phyloP scores from a whole-genome alignment of 2,329 filamentous ascomycete species.

The Talaromyces piceae region DNA sequence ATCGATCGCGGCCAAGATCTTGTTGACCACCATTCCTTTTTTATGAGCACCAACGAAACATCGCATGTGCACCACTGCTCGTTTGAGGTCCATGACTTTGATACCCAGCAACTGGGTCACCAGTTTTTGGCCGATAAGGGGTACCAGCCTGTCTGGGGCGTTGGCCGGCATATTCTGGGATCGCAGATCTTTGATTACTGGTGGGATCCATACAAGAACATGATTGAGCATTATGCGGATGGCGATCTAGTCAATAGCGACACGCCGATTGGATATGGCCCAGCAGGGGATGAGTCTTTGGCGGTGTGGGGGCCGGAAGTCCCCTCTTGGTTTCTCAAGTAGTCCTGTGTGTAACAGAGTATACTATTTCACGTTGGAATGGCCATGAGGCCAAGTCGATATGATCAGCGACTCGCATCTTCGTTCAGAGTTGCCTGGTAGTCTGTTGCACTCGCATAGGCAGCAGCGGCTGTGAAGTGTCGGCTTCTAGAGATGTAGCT shows the following conservation, averaged over 20 bases:
- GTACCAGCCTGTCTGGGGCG: slow-evolving; percentile 44
- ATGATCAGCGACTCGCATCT: no score
- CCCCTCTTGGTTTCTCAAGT: slow-evolving; percentile 26
- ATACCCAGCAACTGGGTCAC: slow-evolving; percentile 46
- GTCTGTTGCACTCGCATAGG: slow-evolving; percentile 26
- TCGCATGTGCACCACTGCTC: slow-evolving; percentile 43
- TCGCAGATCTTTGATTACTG: slow-evolving; percentile 50
- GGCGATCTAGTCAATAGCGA: slow-evolving; percentile 44
- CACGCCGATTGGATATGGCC: slow-evolving; percentile 27
- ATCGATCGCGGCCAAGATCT: slow-evolving; percentile 42
- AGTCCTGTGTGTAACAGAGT: background rate
- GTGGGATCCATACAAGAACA: slow-evolving; percentile 31
- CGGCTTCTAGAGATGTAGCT: no score
- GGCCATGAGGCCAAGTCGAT: no score
- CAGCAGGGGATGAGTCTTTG: slow-evolving; percentile 25
- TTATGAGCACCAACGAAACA: slow-evolving; percentile 31
- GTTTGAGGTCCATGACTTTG: slow-evolving; percentile 48
- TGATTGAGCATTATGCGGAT: slow-evolving; percentile 42
- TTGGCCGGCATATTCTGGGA: slow-evolving; percentile 46
- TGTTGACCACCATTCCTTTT: slow-evolving; percentile 49
- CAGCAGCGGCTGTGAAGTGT: background rate
- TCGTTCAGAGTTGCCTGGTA: no score
- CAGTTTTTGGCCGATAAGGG: slow-evolving; percentile 42
- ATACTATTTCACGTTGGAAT: background rate
- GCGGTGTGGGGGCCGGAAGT: slow-evolving; percentile 32